These are phyloP conservation scores for Grosmannia huntii DNA, from an alignment of 2,329 filamentous ascomycete genomes.

Conservation along the genomic window DNA sequence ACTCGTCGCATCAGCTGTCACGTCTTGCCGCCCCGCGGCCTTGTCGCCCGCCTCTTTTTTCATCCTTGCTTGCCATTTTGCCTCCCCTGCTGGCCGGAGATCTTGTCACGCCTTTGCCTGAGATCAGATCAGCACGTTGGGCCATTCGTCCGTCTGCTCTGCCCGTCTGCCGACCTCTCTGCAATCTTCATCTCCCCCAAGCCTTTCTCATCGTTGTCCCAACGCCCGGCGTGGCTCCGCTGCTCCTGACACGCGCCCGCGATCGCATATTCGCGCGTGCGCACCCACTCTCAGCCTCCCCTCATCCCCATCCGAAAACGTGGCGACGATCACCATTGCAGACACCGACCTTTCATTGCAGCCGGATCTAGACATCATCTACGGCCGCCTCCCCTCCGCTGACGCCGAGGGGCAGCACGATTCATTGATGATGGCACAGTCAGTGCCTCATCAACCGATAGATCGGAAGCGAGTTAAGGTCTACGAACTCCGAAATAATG, in stretches of 20 bases:
- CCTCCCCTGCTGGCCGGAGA: background rate
- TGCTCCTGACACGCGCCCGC: slow-evolving; percentile 14
- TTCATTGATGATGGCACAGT: slow-evolving; percentile 59
- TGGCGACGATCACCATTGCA: slow-evolving; percentile 42
- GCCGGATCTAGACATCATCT: slow-evolving; percentile 45
- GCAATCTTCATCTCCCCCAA: background rate
- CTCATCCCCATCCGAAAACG: slow-evolving; percentile 21
- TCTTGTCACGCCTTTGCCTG: background rate
- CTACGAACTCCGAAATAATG: slow-evolving; percentile 95
- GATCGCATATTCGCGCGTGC: slow-evolving; percentile 6
- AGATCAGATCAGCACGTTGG: background rate
- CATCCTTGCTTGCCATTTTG: background rate
- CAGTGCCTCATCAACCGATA: slow-evolving; percentile 54
- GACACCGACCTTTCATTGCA: slow-evolving; percentile 45
- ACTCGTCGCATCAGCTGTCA: background rate
- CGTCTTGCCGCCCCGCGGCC: background rate
- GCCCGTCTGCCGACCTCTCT: background rate
- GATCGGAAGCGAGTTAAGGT: slow-evolving; percentile 84
- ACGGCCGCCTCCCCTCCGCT: slow-evolving; percentile 28
- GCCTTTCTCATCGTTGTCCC: background rate
- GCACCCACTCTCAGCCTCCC: slow-evolving; percentile 11
- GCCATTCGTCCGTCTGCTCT: background rate
- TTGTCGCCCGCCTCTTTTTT: background rate
- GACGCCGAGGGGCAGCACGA: slow-evolving; percentile 40
- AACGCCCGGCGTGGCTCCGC: background rate